Evolutionary conservation across 225 moss, liverwort and hornwort genomes (phyloP).

Genomic region (Bryoerythrophyllum caledonicum): DNA sequence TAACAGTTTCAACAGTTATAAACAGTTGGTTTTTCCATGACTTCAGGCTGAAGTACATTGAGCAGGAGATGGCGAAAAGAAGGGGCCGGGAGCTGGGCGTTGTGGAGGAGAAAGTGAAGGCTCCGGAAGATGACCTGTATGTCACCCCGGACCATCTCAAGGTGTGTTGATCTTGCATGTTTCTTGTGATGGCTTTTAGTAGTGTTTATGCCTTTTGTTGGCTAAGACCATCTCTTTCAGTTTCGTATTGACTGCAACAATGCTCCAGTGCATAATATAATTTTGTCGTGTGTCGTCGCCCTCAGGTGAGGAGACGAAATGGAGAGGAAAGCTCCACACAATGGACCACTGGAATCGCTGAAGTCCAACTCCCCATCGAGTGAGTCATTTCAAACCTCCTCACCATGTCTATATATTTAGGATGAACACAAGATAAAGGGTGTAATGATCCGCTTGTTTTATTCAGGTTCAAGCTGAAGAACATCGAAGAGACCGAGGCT

Average conservation of each 20-base stretch:
- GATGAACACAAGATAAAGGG: too few species aligned
- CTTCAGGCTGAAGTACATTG: conserved; percentile 81
- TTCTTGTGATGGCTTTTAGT: too few species aligned
- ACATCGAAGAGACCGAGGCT: conserved; percentile 94
- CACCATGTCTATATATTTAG: too few species aligned
- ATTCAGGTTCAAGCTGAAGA: conserved; percentile 80
- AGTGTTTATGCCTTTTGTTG: too few species aligned
- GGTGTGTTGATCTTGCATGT: conserved; percentile 33
- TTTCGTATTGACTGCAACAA: too few species aligned
- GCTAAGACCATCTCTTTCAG: too few species aligned
- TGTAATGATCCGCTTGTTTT: neutral
- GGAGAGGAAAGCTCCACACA: conserved; percentile 94
- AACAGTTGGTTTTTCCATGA: too few species aligned
- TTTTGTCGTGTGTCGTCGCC: too few species aligned
- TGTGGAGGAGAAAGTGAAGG: conserved; percentile 60
- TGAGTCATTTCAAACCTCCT: conserved; percentile 21
- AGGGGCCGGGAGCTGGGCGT: conserved; percentile 63
- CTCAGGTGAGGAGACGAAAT: conserved; percentile 79
- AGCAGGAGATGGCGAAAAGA: conserved; percentile 85
- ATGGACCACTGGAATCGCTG: conserved; percentile 96
- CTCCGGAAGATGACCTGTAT: conserved; percentile 90
- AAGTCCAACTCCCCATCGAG: conserved; percentile 91
- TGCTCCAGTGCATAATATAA: too few species aligned
- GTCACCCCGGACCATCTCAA: conserved; percentile 92
- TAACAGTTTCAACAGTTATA: too few species aligned